Evolutionary conservation across 2,329 filamentous ascomycete genomes (phyloP).

Genomic region (Ceratocystis papillata): DNA sequence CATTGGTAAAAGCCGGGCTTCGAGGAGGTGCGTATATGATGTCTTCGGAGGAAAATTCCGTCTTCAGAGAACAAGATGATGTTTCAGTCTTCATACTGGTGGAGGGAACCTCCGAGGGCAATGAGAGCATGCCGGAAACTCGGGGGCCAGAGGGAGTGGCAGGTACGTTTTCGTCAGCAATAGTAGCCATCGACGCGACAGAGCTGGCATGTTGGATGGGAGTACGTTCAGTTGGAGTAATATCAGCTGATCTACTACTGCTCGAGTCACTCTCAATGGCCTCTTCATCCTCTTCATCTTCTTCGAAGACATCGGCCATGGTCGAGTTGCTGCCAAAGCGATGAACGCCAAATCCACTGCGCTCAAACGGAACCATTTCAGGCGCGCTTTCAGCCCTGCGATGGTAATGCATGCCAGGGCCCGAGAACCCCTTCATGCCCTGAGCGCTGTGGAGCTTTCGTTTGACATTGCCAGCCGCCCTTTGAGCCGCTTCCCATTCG

Average conservation of each 20-base stretch:
- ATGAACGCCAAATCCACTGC: slow-evolving; percentile 45
- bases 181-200: slow-evolving; percentile 21
- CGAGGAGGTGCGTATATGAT: slow-evolving; percentile 35
- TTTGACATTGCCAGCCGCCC: slow-evolving; percentile 44
- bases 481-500: slow-evolving; percentile 57
- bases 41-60: slow-evolving; percentile 32
- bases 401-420: slow-evolving; percentile 64
- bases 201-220: slow-evolving; percentile 23
- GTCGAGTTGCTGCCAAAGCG: slow-evolving; percentile 57
- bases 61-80: slow-evolving; percentile 40
- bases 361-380: slow-evolving; percentile 65
- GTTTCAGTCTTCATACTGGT: slow-evolving; percentile 37
- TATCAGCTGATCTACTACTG: slow-evolving; percentile 22
- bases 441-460: slow-evolving; percentile 68
- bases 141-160: slow-evolving; percentile 23
- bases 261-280: slow-evolving; percentile 27
- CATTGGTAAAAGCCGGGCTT: slow-evolving; percentile 15
- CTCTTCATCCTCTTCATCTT: slow-evolving; percentile 48
- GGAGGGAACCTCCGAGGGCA: slow-evolving; percentile 16
- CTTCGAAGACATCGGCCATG: slow-evolving; percentile 81
- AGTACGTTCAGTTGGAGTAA: slow-evolving; percentile 21
- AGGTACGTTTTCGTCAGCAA: slow-evolving; percentile 23
- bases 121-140: slow-evolving; percentile 14
- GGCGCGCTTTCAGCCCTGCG: slow-evolving; percentile 70
- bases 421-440: slow-evolving; percentile 55